phyloP scores from a whole-genome alignment of 2,329 filamentous ascomycete genomes.

The Diaporthe citriasiana region DNA sequence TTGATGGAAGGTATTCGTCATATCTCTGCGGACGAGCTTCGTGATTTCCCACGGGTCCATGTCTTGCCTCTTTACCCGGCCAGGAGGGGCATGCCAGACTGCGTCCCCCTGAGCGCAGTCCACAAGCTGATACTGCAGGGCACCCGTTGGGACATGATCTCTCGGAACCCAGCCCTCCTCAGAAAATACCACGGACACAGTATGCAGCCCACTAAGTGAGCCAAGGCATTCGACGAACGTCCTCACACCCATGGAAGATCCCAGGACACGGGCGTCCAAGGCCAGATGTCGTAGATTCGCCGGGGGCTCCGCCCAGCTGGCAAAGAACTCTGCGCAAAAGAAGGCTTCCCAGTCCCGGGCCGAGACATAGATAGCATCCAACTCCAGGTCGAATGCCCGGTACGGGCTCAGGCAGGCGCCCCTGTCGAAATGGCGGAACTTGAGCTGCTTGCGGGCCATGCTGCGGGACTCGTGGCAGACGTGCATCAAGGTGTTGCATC shows the following conservation, averaged over 20 bases:
- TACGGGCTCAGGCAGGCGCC: not conserved
- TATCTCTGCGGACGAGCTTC: not conserved
- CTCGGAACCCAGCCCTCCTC: not conserved
- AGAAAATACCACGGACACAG: not conserved
- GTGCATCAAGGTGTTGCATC: not conserved
- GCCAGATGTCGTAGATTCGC: not conserved
- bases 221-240: not conserved
- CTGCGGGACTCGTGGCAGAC: conserved; percentile 8
- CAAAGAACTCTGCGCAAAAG: not conserved
- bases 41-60: conserved; percentile 4
- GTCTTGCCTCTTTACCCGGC: conserved; percentile 5
- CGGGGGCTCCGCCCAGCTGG: not conserved
- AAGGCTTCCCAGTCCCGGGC: not conserved
- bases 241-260: not conserved
- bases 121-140: not conserved
- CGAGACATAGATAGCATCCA: not conserved
- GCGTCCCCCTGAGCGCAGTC: not conserved
- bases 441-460: conserved; percentile 7
- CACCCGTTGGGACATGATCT: not conserved
- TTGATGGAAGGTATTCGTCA: not conserved
- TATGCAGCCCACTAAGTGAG: not conserved
- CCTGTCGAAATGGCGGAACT: not conserved
- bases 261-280: not conserved
- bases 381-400: not conserved
- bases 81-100: conserved; percentile 2